Evolutionary conservation across 371 early-diverging fungal genomes (phyloP), one percentile per base, ranked within the genome.

Genomic region (Mucor lusitanicus): DNA sequence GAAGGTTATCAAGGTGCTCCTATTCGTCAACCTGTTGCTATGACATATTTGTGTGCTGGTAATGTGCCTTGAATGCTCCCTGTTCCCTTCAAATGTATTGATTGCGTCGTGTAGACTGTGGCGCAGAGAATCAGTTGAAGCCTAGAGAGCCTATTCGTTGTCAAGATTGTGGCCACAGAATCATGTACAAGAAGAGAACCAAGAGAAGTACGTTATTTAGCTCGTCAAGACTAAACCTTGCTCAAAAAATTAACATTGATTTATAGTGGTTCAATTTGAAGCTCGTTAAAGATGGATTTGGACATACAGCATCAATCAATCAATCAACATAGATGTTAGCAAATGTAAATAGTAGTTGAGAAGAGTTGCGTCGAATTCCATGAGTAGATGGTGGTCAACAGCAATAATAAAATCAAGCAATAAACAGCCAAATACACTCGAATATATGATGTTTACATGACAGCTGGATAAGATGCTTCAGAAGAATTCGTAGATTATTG

Each of bases 121-220:
- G 95, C 48, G 83, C 83, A 21, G 92, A 94, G 75, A 97, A 95
- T 82, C 91, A 92, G 57, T 88, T 97, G 70, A 95, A 94, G 76
- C 96, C 96, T 48, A 85, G 90, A 74, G 98, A 97, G 74, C 95
- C 97, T 57, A 95, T 98, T 66, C 94, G 97, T 73, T 98, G 97
- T 86, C 91, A 91, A 61, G 94, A 95, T 69, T 97, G 97, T 75
- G 97, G 98, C 25, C 93, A 96, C 84, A 86, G 98, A 74, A 95
- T 98, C 71, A 90, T 98, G 92, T 95, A 96, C 85, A 98, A 97
- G 86, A 95, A 95, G 87, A 89, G 98, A 69, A 97, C 98, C 57
- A 92, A 89, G 85, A 80, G 95, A 86, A 97, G 95, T 95, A 85
- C 59, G 92, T 80, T 4, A 23, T 25, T 44, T 12, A 32, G 13